These are phyloP conservation scores for Pterulicium gracile DNA, from an alignment of 1,284 basidiomycete genomes.

Conservation along the genomic window DNA sequence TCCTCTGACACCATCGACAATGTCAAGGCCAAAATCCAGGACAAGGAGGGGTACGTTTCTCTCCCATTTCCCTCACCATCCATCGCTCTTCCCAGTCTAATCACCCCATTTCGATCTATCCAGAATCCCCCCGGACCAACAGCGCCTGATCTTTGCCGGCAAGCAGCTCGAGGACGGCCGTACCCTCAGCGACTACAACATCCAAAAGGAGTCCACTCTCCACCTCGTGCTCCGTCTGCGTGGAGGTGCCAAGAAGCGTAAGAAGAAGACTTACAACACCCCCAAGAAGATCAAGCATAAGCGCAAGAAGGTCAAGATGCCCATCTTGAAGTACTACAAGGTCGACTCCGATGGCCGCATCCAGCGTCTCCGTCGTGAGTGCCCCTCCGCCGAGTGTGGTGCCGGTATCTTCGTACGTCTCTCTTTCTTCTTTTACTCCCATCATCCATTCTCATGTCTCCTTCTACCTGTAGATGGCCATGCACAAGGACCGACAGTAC, in stretches of 20 bases:
- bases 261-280: slow-evolving; percentile 99
- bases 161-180: slow-evolving; percentile 96
- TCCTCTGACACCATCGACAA: slow-evolving; percentile 97
- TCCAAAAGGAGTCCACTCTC: slow-evolving; percentile 93
- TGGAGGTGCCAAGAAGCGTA: slow-evolving; percentile 98
- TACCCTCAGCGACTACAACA: slow-evolving; percentile 87
- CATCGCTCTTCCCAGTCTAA: slow-evolving; percentile 3
- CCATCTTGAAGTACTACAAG: slow-evolving; percentile 99
- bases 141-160: slow-evolving; percentile 96
- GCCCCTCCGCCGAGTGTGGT: slow-evolving; percentile 85
- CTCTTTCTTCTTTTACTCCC: background rate
- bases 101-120: slow-evolving; percentile 6
- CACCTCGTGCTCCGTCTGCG: slow-evolving; percentile 93
- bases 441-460: slow-evolving; percentile 2
- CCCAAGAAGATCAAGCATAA: slow-evolving; percentile 99
- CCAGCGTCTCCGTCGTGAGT: slow-evolving; percentile 97
- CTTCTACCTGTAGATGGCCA: slow-evolving; percentile 60
- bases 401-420: slow-evolving; percentile 85
- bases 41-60: slow-evolving; percentile 80
- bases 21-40: slow-evolving; percentile 94
- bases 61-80: background rate
- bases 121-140: slow-evolving; percentile 92
- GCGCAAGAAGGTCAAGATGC: slow-evolving; percentile 99
- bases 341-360: slow-evolving; percentile 99
- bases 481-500: slow-evolving; percentile 92